phyloP scores from a whole-genome alignment of 495 filamentous ascomycete genomes.

The Mytilinidion resinicola region DNA sequence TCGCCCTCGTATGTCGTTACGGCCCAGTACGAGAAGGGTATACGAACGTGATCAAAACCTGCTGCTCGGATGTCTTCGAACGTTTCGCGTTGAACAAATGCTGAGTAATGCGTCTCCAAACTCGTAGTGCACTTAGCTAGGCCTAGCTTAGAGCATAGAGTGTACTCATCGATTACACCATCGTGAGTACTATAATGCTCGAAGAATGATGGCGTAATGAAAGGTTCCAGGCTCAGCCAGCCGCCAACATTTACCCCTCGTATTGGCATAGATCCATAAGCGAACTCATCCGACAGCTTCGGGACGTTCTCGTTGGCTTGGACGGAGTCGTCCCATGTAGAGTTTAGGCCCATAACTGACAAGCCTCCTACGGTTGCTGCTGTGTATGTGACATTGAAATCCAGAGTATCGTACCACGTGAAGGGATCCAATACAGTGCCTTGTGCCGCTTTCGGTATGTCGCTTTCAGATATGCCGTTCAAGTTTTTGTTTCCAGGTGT shows the following conservation, averaged over 20 bases:
- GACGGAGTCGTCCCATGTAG: conserved; percentile 77
- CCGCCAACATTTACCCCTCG: conserved; percentile 91
- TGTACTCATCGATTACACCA: conserved; percentile 83
- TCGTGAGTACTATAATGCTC: conserved; percentile 52
- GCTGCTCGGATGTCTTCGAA: conserved; percentile 80
- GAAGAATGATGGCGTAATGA: conserved; percentile 91
- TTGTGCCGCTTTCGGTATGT: conserved; percentile 60
- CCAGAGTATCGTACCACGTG: conserved; percentile 83
- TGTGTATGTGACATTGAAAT: conserved; percentile 94
- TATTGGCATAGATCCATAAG: conserved; percentile 74
- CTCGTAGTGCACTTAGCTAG: conserved; percentile 49
- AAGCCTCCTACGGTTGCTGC: conserved; percentile 76
- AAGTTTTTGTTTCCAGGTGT: conserved; percentile 52
- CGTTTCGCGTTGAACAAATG: conserved; percentile 75
- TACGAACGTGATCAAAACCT: conserved; percentile 92
- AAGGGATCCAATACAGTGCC: conserved; percentile 84
- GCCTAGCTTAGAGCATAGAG: conserved; percentile 64
- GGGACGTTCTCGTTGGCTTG: conserved; percentile 74
- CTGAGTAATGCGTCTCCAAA: conserved; percentile 85
- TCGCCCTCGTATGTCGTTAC: conserved; percentile 79
- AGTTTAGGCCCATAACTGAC: conserved; percentile 81
- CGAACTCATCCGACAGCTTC: conserved; percentile 61
- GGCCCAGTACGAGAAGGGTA: conserved; percentile 94
- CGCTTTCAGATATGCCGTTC: conserved; percentile 49
- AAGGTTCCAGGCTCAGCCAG: conserved; percentile 91